These are phyloP conservation scores for Aureobasidium pullulans DNA, from an alignment of 2,329 filamentous ascomycete genomes.

Conservation along the genomic window DNA sequence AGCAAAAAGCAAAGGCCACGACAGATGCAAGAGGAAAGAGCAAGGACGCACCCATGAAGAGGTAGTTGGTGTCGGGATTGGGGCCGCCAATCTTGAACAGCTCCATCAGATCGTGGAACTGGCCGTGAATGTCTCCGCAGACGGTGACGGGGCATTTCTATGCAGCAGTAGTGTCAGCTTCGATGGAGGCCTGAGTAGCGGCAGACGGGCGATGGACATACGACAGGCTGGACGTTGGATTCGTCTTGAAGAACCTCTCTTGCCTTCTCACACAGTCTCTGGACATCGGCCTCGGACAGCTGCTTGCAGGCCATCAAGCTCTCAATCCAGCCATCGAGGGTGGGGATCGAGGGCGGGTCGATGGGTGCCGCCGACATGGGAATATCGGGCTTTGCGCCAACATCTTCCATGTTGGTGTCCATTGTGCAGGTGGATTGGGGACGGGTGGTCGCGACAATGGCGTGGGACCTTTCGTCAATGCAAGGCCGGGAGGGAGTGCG, in stretches of 20 bases:
- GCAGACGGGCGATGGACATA: constrained; percentile 42
- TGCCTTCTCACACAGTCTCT: constrained; percentile 96
- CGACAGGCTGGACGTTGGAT: constrained; percentile 97
- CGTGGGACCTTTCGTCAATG: neutral
- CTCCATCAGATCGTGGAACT: constrained; percentile 99
- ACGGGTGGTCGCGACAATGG: neutral
- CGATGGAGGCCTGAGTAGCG: neutral
- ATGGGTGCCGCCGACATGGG: constrained; percentile 57
- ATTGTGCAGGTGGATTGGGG: constrained; percentile 39
- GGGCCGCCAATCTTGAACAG: constrained; percentile 98
- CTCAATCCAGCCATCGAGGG: constrained; percentile 97
- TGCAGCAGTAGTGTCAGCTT: constrained; percentile 3
- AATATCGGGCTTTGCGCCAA: constrained; percentile 73
- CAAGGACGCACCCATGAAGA: constrained; percentile 82
- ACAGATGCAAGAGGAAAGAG: neutral
- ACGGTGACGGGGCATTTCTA: constrained; percentile 96
- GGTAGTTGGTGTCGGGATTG: constrained; percentile 97
- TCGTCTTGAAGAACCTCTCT: constrained; percentile 95
- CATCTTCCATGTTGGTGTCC: constrained; percentile 99
- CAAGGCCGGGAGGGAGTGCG: constrained; percentile 4
- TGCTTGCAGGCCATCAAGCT: constrained; percentile 98
- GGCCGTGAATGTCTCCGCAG: constrained; percentile 97
- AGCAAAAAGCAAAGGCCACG: constrained; percentile 17
- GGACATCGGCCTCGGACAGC: constrained; percentile 86
- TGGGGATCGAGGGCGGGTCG: constrained; percentile 85